Evolutionary conservation across 2,329 filamentous ascomycete genomes (phyloP), one percentile per base, ranked within the genome.

Genomic region (Ophiocordyceps camponoti-leonardi): DNA sequence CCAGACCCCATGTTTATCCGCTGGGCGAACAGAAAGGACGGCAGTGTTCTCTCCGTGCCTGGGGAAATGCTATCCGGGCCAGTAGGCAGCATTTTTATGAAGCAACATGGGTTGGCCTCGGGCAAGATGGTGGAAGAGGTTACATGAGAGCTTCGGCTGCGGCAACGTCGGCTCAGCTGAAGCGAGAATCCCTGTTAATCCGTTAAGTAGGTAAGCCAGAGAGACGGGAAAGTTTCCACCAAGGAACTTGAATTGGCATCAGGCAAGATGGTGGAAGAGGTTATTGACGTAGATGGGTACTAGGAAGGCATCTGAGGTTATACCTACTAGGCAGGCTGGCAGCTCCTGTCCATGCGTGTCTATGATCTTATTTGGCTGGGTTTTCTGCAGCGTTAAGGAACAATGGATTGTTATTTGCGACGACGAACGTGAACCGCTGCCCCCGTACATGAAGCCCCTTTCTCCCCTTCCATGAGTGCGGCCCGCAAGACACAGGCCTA

Each of bases 1-100:
- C 66, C 79, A 0, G 70, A 76, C 49, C 71, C 79, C 1, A 64
- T 79, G 8, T 81, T 81, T 51, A 68, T 84, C 20, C 73, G 84
- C 47, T 88, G 83, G 75, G 67, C 83, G 45, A 85, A 76, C 61
- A 83, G 66, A 55, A 77, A 74, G 54, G 67, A 73, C 19, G 82
- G 83, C 11, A 77, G 68, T 49, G 63, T 67, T 3, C 62, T 88
- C 8, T 77, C 70, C 22, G 74, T 87, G 12, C 79, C 83, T 0
- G 69, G 73, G 5, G 81, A 85, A 55, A 79, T 86, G 67, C 57
- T 87, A 26, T 68, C 69, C 11, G 72, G 72, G 0, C 81, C 82
- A 0, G 66, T 68, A 0, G 83, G 83, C 4, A 65, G 59, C 31
- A 58, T 82, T 5, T 83, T 86, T 55, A 59, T 57, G 4, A 50